These are phyloP conservation scores for Coemansia sp. DNA, from an alignment of 192 early-diverging fungal genomes.

Conservation along the genomic window DNA sequence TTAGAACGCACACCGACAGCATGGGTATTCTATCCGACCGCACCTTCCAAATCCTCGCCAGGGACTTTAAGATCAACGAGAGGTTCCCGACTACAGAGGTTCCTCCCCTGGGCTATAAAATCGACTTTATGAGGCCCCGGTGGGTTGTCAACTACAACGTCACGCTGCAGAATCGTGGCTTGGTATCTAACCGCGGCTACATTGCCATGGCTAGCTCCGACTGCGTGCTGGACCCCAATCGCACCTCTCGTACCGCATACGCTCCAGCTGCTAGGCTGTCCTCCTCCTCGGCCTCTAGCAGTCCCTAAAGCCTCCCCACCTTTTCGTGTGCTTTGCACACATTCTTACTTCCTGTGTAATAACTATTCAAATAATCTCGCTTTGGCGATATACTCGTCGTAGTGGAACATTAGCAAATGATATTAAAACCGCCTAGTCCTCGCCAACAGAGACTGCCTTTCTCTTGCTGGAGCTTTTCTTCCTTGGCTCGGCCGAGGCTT, in stretches of 20 bases:
- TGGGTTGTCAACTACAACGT: conserved; percentile 56
- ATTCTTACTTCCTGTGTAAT: not conserved
- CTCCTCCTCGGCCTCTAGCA: not conserved
- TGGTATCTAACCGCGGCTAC: conserved; percentile 53
- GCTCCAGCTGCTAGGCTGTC: not conserved
- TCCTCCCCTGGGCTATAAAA: conserved; percentile 43
- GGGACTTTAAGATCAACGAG: conserved; percentile 54
- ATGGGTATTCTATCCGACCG: conserved; percentile 31
- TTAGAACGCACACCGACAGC: conserved; percentile 45
- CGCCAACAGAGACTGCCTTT: not conserved
- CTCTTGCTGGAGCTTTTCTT: conserved; percentile 11
- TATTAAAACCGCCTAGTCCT: not conserved
- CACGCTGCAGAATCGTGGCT: conserved; percentile 30
- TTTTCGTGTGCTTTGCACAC: not conserved
- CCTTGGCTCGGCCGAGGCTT: not conserved
- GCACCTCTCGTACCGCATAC: conserved; percentile 11
- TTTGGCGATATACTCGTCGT: no score
- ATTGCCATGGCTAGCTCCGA: conserved; percentile 58
- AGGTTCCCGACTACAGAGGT: conserved; percentile 55
- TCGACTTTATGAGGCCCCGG: conserved; percentile 54
- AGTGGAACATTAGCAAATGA: conserved; percentile 1
- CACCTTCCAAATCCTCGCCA: conserved; percentile 43
- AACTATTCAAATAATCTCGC: no score
- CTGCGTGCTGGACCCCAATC: conserved; percentile 47
- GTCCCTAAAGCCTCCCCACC: not conserved